These are phyloP conservation scores for Leccinum subtestaceum DNA, from an alignment of 768 basidiomycete species.

Conservation along the genomic window DNA sequence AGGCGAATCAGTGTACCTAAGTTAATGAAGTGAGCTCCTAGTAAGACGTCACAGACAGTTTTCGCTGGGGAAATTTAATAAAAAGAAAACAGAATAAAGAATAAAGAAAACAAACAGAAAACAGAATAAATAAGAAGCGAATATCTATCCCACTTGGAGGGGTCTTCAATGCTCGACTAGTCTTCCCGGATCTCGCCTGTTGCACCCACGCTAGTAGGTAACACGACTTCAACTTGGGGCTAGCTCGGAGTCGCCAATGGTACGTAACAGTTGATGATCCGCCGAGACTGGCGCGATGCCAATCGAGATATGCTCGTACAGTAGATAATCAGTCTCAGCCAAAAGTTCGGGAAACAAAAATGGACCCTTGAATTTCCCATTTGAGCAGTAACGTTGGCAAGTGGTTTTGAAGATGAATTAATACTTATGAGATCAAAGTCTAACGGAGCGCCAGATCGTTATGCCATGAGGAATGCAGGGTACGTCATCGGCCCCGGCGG, in stretches of 20 bases:
- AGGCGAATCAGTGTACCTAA: conserved; percentile 86
- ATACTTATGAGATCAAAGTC: background rate
- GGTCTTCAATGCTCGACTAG: conserved; percentile 7
- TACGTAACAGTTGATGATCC: background rate
- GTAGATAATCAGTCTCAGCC: no score
- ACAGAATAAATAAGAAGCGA: background rate
- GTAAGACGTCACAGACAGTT: background rate
- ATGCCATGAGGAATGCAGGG: background rate
- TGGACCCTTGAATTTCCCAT: background rate
- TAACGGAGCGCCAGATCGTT: background rate
- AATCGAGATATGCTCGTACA: no score
- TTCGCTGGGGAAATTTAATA: background rate
- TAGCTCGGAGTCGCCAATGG: background rate
- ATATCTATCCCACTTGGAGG: background rate
- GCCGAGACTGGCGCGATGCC: background rate
- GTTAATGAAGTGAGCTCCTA: background rate
- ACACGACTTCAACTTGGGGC: background rate
- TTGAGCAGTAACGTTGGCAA: background rate
- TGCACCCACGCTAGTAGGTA: background rate
- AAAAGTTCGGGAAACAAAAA: background rate
- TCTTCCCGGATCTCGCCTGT: background rate
- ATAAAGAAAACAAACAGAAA: conserved; percentile 1
- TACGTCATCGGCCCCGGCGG: background rate
- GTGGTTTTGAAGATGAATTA: background rate
- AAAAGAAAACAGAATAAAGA: background rate